These are phyloP conservation scores for Acanthamoeba lenticulata DNA, from an alignment of 208 protist species.

Conservation along the genomic window DNA sequence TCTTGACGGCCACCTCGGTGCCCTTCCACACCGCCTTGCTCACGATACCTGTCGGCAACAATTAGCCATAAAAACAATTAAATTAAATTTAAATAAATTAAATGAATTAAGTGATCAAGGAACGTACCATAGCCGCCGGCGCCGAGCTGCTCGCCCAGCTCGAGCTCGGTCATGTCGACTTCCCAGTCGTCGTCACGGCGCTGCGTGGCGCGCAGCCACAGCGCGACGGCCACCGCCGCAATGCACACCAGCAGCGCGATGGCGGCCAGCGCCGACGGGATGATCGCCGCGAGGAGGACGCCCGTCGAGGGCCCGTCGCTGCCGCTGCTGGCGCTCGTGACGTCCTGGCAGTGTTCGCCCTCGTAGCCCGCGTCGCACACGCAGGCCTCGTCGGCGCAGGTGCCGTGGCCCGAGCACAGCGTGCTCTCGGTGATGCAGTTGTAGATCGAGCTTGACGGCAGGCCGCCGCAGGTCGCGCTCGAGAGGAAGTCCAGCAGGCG, in stretches of 20 bases:
- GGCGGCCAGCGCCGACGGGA: background rate
- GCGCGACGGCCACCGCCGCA: background rate
- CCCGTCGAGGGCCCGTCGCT: background rate
- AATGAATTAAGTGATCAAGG: too few species aligned
- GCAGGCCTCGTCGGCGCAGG: background rate
- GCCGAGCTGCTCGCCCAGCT: conserved; percentile 59
- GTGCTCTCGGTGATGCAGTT: background rate
- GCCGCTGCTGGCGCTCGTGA: background rate
- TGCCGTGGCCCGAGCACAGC: background rate
- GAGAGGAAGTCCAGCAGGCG: background rate
- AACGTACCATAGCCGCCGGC: conserved; percentile 4
- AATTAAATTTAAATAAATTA: too few species aligned
- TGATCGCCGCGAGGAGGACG: background rate
- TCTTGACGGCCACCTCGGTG: conserved; percentile 53
- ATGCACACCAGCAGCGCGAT: background rate
- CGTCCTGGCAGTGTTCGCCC: background rate
- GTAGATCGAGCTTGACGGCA: background rate
- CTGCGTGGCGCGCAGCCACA: background rate
- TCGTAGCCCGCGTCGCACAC: background rate
- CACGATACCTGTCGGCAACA: too few species aligned
- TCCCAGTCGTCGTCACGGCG: conserved; percentile 39
- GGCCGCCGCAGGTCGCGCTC: background rate
- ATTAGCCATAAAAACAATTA: too few species aligned
- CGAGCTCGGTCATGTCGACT: conserved; percentile 27
- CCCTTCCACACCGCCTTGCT: conserved; percentile 58